Base-by-base conservation (phyloP, 2,329 filamentous ascomycete species). In the Stemphylium lycopersici region DNA sequence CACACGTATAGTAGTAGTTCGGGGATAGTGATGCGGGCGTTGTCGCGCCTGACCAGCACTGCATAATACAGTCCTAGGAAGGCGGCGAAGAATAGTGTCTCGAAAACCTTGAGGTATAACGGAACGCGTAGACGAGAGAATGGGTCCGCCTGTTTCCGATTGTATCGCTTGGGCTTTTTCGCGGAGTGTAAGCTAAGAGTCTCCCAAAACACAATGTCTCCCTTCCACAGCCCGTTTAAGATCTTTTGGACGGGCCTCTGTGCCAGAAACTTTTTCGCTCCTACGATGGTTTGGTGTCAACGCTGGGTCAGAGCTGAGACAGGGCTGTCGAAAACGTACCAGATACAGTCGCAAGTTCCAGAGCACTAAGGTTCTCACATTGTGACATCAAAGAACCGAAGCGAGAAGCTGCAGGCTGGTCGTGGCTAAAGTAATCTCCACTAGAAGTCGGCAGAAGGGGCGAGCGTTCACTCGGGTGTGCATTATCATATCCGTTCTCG, bases 171-270 rank as follows among this genome's bases (percentile, higher is more conserved):
- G 1, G 91, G 88, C 66, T 86, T 86, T 75, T 96, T 96, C 52
- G 82, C 84, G 0, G 90, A 86, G 66, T 89, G 80, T 7, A 90
- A 83, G 7, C 85, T 88, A n/a, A 96, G 78, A 5, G 81, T 85
- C 56, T 92, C 88, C 91, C 91, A 96, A 72, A 96, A 95, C 33
- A 93, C 84, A 56, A 96, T 91, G 61, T 93, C 88, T 40, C 91
- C 91, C 59, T 68, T 63, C 91, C 91, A 96, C 48, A 96, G 90
- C 43, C 89, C 89, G 40, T 89, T 88, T 58, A 96, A 85, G 61
- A 96, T 89, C 66, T 89, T 90, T 70, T 96, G 91, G 10, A 96
- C 89, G 2, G 90, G 84, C 55, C 84, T 83, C 72, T 96, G 91
- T 68, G 88, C 88, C 32, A 96, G 82, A 63, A 96, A 96, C 40